Evolutionary conservation across 2,329 filamentous ascomycete species (phyloP).

Genomic region (Diplodia corticola): DNA sequence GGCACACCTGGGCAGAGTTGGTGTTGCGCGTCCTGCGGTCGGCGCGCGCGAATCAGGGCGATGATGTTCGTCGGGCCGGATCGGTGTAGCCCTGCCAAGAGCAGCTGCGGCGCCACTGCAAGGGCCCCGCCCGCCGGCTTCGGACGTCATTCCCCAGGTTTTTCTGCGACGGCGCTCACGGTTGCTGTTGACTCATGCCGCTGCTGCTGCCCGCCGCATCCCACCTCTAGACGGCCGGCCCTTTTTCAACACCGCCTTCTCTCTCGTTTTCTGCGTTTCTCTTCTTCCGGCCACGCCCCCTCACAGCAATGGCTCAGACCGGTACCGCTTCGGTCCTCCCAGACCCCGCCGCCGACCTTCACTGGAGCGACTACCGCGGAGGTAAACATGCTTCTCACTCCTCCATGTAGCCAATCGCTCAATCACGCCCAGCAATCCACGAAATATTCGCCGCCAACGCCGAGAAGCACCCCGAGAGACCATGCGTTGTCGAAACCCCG

Average conservation of each 20-base stretch:
- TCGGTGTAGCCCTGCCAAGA: not conserved
- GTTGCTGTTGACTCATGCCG: slow-evolving; percentile 16
- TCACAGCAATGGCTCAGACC: slow-evolving; percentile 14
- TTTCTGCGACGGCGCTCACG: slow-evolving; percentile 1
- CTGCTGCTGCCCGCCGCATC: not conserved
- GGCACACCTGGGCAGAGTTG: not conserved
- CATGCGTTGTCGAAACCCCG: slow-evolving; percentile 68
- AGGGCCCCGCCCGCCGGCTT: slow-evolving; percentile 20
- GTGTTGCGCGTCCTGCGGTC: slow-evolving; percentile 15
- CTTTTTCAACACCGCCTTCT: not conserved
- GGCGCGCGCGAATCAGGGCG: slow-evolving; percentile 12
- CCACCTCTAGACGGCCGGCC: not conserved
- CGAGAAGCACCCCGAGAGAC: slow-evolving; percentile 64
- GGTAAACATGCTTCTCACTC: not conserved
- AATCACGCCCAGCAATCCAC: slow-evolving; percentile 57
- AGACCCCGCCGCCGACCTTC: slow-evolving; percentile 66
- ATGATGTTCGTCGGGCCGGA: not conserved
- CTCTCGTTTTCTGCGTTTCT: not conserved
- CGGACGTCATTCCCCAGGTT: slow-evolving; percentile 23
- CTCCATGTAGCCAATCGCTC: not conserved
- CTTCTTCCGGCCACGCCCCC: not conserved
- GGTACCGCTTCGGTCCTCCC: slow-evolving; percentile 45
- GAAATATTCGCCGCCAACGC: slow-evolving; percentile 70
- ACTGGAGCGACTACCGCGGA: slow-evolving; percentile 66
- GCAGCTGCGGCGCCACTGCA: not conserved